phyloP scores from a whole-genome alignment of 208 protist species.

The Tritrichomonas foetus region DNA sequence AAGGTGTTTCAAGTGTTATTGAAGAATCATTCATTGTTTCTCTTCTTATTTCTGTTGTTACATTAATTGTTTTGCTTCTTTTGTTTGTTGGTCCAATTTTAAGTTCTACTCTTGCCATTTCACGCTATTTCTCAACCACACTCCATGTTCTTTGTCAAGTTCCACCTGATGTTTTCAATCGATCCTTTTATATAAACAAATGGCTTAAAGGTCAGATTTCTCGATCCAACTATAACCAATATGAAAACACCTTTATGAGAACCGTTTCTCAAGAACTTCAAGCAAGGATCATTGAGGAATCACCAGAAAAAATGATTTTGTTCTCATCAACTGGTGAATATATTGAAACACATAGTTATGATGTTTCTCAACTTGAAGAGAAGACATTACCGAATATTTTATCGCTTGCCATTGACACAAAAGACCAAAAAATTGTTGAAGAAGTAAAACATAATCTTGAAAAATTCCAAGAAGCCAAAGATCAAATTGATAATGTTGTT shows the following conservation, averaged over 20 bases:
- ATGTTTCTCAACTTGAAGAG: not conserved
- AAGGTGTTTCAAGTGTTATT: not conserved
- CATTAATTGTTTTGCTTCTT: not conserved
- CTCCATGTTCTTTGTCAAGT: not conserved
- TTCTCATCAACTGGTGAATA: not conserved
- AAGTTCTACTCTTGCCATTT: not conserved
- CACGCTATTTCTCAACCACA: not conserved
- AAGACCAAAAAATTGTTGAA: not conserved
- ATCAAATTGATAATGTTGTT: not conserved
- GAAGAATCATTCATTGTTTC: not conserved
- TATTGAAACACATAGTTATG: not conserved
- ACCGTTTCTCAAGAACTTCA: not conserved
- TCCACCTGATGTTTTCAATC: not conserved
- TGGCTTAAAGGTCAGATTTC: not conserved
- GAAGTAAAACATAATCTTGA: not conserved
- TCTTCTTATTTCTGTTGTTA: not conserved
- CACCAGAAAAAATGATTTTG: not conserved
- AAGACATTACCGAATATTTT: not conserved
- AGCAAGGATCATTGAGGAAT: not conserved
- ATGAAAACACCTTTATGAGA: not conserved
- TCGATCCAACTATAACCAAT: not conserved
- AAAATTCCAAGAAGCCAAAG: not conserved
- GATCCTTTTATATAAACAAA: not conserved
- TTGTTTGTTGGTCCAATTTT: not conserved
- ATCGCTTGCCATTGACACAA: too few relatives aligned